Evolutionary conservation across 2,329 filamentous ascomycete genomes (phyloP).

Genomic region (Tolypocladium tropicale): DNA sequence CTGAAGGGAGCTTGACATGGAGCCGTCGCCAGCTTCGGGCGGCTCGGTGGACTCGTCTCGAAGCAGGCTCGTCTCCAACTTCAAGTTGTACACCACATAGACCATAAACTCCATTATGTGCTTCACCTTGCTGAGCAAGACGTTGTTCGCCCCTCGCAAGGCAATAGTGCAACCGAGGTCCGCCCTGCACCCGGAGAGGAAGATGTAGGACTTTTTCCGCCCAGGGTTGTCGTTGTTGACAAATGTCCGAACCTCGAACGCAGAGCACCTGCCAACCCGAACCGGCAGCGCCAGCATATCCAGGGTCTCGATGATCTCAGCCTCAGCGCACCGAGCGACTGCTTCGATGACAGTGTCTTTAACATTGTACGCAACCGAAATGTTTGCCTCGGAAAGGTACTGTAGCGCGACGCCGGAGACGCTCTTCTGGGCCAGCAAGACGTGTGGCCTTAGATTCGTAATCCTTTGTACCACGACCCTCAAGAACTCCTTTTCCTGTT

Average conservation of each 20-base stretch:
- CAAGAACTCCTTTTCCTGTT: conserved; percentile 90
- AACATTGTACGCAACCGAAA: conserved; percentile 92
- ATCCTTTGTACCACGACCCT: conserved; percentile 88
- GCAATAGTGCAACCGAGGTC: conserved; percentile 93
- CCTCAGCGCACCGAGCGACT: conserved; percentile 84
- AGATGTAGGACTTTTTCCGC: conserved; percentile 89
- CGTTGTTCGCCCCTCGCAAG: conserved; percentile 67
- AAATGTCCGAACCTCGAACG: conserved; percentile 93
- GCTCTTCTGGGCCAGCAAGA: conserved; percentile 86
- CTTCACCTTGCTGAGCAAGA: conserved; percentile 70
- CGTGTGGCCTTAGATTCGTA: conserved; percentile 69
- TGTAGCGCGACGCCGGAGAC: conserved; percentile 86
- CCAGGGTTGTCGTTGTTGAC: conserved; percentile 66
- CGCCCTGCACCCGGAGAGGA: conserved; percentile 79
- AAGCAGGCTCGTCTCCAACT: conserved; percentile 89
- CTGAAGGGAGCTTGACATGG: conserved; percentile 28
- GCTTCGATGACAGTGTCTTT: conserved; percentile 94
- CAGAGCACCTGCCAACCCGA: conserved; percentile 68
- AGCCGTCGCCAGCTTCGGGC: conserved; percentile 47
- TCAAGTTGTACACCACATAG: conserved; percentile 96
- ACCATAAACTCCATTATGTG: conserved; percentile 97
- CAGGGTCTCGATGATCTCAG: conserved; percentile 85
- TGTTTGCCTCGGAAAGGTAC: conserved; percentile 77
- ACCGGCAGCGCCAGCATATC: conserved; percentile 74
- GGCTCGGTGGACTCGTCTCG: conserved; percentile 85